Evolutionary conservation across 2,329 filamentous ascomycete species (phyloP).

Genomic region (Penicillium oxalicum): DNA sequence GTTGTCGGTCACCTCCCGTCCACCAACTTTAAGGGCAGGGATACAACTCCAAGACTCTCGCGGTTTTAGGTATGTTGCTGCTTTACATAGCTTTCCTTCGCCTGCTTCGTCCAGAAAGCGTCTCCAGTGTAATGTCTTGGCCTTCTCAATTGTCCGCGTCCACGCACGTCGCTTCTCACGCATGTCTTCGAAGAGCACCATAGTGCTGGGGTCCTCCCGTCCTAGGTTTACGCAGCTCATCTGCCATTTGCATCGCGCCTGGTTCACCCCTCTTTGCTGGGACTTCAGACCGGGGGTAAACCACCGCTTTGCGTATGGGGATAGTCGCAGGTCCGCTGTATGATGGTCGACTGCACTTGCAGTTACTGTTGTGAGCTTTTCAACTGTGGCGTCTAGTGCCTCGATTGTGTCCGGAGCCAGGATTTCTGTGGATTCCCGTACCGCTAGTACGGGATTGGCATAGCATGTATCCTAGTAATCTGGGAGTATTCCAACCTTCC

Average conservation of each 20-base stretch:
- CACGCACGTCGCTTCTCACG: constrained; percentile 1
- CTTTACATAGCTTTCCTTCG: neutral
- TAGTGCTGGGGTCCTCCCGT: constrained; percentile 3
- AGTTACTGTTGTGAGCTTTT: constrained; percentile 1
- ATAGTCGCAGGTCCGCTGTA: neutral
- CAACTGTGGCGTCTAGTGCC: constrained; percentile 5
- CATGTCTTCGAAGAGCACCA: constrained; percentile 10
- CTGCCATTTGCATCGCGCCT: constrained; percentile 16
- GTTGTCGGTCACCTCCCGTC: neutral
- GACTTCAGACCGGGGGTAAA: constrained; percentile 21
- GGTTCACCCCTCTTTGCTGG: constrained; percentile 18
- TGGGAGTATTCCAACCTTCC: too few relatives aligned
- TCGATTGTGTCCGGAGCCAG: neutral
- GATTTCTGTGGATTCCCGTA: neutral
- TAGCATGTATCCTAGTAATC: too few relatives aligned
- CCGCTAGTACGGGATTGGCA: too few relatives aligned
- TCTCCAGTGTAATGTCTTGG: neutral
- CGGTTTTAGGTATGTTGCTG: neutral
- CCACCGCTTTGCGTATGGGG: constrained; percentile 21
- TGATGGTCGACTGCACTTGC: neutral
- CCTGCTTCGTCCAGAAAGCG: neutral
- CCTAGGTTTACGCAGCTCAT: constrained; percentile 4
- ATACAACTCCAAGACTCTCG: neutral
- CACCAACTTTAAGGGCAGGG: neutral
- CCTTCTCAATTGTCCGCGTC: constrained; percentile 10